Conservation (phyloP, 108 stramenopile species). For the Thalassiosira profunda region DNA sequence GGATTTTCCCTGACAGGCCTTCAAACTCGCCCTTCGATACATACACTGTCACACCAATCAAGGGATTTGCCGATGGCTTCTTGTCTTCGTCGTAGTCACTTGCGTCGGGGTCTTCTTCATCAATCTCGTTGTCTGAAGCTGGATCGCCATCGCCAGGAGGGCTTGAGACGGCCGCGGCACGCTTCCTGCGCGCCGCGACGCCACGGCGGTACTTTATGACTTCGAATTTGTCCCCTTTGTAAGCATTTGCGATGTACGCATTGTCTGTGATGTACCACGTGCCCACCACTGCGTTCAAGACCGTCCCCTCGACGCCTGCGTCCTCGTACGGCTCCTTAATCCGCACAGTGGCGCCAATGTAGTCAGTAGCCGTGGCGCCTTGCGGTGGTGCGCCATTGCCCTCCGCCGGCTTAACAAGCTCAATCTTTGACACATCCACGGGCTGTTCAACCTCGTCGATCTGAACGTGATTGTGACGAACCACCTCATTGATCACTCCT, state of each 20-base stretch:
- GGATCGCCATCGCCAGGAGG: too few species aligned
- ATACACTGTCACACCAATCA: slow-evolving; percentile 8
- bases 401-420: too few species aligned
- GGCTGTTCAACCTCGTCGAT: too few species aligned
- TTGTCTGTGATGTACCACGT: slow-evolving; percentile 31
- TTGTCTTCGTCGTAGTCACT: neutral
- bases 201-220: too few species aligned
- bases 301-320: neutral
- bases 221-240: slow-evolving; percentile 10
- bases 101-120: neutral
- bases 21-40: neutral
- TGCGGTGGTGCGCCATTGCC: too few species aligned
- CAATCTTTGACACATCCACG: too few species aligned
- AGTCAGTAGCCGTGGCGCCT: too few species aligned
- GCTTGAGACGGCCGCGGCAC: too few species aligned
- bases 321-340: neutral
- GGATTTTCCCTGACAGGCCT: slow-evolving; percentile 9
- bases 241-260: slow-evolving; percentile 11
- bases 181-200: too few species aligned
- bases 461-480: too few species aligned
- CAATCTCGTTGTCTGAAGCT: neutral
- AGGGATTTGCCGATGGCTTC: neutral
- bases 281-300: slow-evolving; percentile 14
- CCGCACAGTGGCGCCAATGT: slow-evolving; percentile 21
- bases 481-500: too few species aligned